Conservation (phyloP, 768 basidiomycete genomes). For the Chalciporus pseudorubinellus region DNA sequence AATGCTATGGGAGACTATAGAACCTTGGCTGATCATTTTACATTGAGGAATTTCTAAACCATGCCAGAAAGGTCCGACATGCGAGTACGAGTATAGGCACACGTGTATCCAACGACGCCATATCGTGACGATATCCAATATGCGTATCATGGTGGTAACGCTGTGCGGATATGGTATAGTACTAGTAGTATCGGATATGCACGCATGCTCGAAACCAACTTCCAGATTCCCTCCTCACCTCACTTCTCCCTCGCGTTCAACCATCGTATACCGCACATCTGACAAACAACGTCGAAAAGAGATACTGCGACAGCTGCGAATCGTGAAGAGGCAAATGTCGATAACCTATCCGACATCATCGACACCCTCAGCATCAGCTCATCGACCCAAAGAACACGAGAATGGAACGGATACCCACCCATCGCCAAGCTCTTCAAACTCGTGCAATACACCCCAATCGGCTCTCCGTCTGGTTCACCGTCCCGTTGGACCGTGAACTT, state of each 20-base stretch:
- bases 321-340: conserved; percentile 91
- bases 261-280: conserved; percentile 48
- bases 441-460: conserved; percentile 72
- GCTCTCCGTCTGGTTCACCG: conserved; percentile 55
- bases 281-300: conserved; percentile 94
- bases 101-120: too few species aligned
- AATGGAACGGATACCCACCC: conserved; percentile 46
- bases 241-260: not conserved
- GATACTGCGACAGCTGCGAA: conserved; percentile 77
- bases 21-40: too few species aligned
- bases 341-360: conserved; percentile 53
- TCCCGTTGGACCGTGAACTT: conserved; percentile 73
- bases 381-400: not conserved
- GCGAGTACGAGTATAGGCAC: too few species aligned
- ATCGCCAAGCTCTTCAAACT: conserved; percentile 68
- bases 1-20: too few species aligned
- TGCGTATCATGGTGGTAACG: too few species aligned
- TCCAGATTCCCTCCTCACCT: too few species aligned
- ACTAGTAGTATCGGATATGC: too few species aligned
- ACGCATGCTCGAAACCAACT: too few species aligned
- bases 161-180: too few species aligned
- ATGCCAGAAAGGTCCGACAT: too few species aligned
- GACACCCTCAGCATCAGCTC: not conserved
- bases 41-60: too few species aligned
- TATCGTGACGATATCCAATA: too few species aligned